A percentile compares a stretch with the other conserved stretches of the same genome.
phyloP scores from a whole-genome alignment of 2,329 filamentous ascomycete genomes.

The Bipolaris gigantea region DNA sequence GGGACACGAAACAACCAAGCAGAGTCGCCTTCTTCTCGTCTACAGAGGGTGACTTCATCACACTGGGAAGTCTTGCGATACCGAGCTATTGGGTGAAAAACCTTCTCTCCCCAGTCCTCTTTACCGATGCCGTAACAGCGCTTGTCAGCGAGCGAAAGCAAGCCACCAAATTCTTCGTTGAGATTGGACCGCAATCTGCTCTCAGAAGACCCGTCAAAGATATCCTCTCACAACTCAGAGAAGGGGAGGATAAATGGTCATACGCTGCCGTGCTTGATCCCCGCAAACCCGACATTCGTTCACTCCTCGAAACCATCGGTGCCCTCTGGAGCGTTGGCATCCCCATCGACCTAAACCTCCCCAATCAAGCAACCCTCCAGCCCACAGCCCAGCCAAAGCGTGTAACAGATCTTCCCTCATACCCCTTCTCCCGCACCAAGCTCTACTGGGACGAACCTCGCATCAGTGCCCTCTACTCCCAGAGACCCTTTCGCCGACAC shows the following conservation, averaged over 20 bases:
- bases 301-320: conserved; percentile 5
- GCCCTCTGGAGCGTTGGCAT: conserved; percentile 6
- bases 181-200: conserved; percentile 16
- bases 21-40: conserved; percentile 4
- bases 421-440: conserved; percentile 34
- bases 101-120: conserved; percentile 8
- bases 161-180: conserved; percentile 5
- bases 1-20: not conserved
- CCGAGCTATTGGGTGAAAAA: conserved; percentile 12
- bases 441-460: conserved; percentile 25
- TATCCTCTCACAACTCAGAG: conserved; percentile 1
- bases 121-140: conserved; percentile 3
- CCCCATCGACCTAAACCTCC: conserved; percentile 5
- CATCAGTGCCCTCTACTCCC: conserved; percentile 3
- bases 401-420: conserved; percentile 14
- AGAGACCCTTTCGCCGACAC: conserved; percentile 25
- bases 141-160: conserved; percentile 4
- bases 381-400: conserved; percentile 3
- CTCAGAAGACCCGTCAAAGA: conserved; percentile 10
- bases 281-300: not conserved
- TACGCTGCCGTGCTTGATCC: conserved; percentile 6
- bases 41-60: conserved; percentile 1
- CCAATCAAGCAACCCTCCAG: conserved; percentile 9
- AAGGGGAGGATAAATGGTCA: conserved; percentile 7
- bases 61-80: not conserved